Evolutionary conservation across 2,329 filamentous ascomycete species (phyloP), one percentile per base, ranked within the genome.

Genomic region (Aphanoascus verrucosus): DNA sequence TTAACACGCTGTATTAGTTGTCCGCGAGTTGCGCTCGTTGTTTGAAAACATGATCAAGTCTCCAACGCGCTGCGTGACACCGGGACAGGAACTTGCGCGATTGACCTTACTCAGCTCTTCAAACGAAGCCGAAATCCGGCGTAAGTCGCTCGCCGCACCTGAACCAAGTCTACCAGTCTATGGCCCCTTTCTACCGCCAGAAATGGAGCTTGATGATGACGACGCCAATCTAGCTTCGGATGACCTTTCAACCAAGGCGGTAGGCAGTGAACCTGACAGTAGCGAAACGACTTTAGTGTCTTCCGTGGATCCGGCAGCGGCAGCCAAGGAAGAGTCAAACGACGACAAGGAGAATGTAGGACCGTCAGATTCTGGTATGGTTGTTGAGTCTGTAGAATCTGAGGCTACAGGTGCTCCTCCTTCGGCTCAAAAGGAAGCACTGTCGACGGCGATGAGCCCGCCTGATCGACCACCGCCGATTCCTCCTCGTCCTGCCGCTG

Each of bases 61-160:
- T 1, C 72, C 79, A 3, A 73, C 76, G 40, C 70, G 76, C 9
- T 83, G 78, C 14, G 81, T 90, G 31, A 80, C 77, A 42, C 89
- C 89, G 1, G 82, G 83, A 2, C 83, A 85, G 60, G 81, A 88
- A 59, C 77, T 96, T 34, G 89, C 89, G 23, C 84, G 88, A 48
- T 79, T 90, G 38, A 89, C 89, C 0, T 74, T 95, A 19, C 80
- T 87, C 55, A 79, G 75, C 57, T 73, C 77, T 20, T 75, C 75
- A 45, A 75, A 76, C 38, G 78, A 80, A 59, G 76, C 74, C 38
- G 72, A 71, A 20, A 73, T 77, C 54, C 72, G 76, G 53, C 67
- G 74, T 56, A 67, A 71, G 54, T 76, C 76, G 23, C 71, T 35
- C 11, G 47, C 45, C 23, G 45, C 23, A 31, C 65, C 71, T 35